These are phyloP conservation scores for Penicillium canariense DNA, from an alignment of 495 filamentous ascomycete species.

Conservation along the genomic window DNA sequence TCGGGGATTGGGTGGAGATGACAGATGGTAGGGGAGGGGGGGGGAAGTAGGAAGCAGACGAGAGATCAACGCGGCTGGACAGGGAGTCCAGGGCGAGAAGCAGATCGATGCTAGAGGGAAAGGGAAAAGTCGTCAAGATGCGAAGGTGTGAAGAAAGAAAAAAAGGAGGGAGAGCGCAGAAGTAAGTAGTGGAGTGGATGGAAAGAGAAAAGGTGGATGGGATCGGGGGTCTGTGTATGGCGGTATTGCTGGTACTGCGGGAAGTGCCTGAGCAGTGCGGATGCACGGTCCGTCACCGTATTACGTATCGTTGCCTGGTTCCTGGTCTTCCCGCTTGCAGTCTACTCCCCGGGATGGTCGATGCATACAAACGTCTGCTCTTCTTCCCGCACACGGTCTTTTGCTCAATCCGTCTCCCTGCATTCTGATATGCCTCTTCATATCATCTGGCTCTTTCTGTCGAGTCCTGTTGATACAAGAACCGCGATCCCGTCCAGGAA, in stretches of 20 bases:
- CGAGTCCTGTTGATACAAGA: not conserved
- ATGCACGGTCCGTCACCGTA: not conserved
- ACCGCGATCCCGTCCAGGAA: no score
- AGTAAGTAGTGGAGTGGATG: not conserved
- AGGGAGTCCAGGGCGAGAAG: slow-evolving; percentile 25
- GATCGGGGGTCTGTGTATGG: slow-evolving; percentile 26
- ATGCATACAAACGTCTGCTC: no score
- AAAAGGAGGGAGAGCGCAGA: slow-evolving; percentile 10
- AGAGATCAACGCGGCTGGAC: slow-evolving; percentile 29
- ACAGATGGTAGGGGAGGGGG: slow-evolving; percentile 7
- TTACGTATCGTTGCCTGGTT: not conserved
- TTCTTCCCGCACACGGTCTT: no score
- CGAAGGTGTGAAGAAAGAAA: slow-evolving; percentile 14
- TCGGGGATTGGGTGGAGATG: not conserved
- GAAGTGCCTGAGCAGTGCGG: not conserved
- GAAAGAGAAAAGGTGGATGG: slow-evolving; percentile 1
- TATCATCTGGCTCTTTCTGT: not conserved
- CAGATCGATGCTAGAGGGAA: slow-evolving; percentile 12
- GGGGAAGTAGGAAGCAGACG: slow-evolving; percentile 5
- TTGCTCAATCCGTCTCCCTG: not conserved
- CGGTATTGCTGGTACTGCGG: no score
- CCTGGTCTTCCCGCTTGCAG: not conserved
- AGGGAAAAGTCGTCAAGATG: not conserved
- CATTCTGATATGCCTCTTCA: not conserved
- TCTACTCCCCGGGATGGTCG: no score